Percentiles rank a stretch among this genome's conserved stretches.
These are phyloP conservation scores for Blastobotrys aristatus DNA, from an alignment of 1,139 yeast genomes.

Conservation along the genomic window DNA sequence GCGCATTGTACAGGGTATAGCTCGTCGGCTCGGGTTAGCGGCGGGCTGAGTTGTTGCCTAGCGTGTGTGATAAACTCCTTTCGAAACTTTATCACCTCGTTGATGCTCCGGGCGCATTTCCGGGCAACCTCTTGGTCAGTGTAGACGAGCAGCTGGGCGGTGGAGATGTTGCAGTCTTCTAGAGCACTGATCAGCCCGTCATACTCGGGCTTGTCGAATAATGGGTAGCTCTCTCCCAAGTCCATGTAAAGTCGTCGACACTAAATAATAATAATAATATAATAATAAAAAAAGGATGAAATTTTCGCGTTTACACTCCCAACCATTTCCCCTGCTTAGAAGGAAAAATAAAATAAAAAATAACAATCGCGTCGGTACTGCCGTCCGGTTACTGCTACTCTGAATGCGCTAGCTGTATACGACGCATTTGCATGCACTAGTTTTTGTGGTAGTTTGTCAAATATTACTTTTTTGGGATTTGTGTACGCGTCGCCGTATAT, in stretches of 20 bases:
- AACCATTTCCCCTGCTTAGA: too few relatives aligned
- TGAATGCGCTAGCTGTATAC: too few relatives aligned
- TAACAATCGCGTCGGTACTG: too few relatives aligned
- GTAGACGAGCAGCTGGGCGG: conserved; percentile 41
- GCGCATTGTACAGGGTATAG: conserved; percentile 3
- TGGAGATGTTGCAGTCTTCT: conserved; percentile 32
- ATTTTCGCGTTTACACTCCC: background rate
- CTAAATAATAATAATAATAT: background rate
- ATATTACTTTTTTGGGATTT: too few relatives aligned
- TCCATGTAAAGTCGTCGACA: conserved; percentile 17
- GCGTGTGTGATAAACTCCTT: background rate
- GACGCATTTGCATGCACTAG: too few relatives aligned
- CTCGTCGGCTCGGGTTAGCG: conserved; percentile 6
- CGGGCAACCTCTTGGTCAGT: conserved; percentile 41
- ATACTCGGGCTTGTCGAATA: conserved; percentile 23
- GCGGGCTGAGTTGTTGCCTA: conserved; percentile 1
- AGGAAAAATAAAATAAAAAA: too few relatives aligned
- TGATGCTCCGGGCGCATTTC: conserved; percentile 43
- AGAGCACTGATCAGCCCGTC: conserved; percentile 28
- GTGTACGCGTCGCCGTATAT: too few relatives aligned
- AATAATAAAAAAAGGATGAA: background rate
- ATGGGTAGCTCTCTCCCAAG: conserved; percentile 19
- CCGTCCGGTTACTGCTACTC: too few relatives aligned
- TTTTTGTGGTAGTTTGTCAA: too few relatives aligned
- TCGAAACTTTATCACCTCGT: conserved; percentile 45